Conservation (phyloP, 441 rosid genomes). For the Aleurites moluccanus region DNA sequence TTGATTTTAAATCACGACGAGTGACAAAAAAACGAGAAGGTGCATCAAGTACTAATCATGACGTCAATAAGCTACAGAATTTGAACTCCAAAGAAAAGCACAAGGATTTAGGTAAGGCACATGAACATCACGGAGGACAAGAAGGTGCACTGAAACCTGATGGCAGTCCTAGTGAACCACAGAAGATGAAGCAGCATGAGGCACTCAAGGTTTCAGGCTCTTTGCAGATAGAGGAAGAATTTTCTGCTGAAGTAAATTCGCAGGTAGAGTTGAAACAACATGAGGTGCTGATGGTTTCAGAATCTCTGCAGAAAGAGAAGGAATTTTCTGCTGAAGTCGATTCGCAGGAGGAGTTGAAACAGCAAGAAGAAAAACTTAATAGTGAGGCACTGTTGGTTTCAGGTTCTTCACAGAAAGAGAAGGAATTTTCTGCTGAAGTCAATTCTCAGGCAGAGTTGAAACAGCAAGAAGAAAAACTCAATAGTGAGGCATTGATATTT, state of each 20-base stretch:
- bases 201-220: constrained; percentile 16
- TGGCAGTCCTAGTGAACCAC: constrained; percentile 10
- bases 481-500: constrained; percentile 16
- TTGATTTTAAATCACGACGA: constrained; percentile 16
- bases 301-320: constrained; percentile 11
- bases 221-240: constrained; percentile 22
- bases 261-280: constrained; percentile 17
- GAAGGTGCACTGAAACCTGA: constrained; percentile 18
- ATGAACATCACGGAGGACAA: constrained; percentile 4
- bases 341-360: constrained; percentile 8
- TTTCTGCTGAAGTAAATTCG: neutral
- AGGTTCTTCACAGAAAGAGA: constrained; percentile 25
- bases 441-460: constrained; percentile 15
- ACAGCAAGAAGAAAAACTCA: constrained; percentile 19
- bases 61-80: neutral
- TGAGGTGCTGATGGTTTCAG: constrained; percentile 8
- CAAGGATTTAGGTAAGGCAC: constrained; percentile 8
- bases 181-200: neutral
- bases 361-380: neutral
- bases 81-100: constrained; percentile 19
- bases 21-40: constrained; percentile 17
- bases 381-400: constrained; percentile 7
- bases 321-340: neutral
- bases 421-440: constrained; percentile 4
- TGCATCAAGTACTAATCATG: neutral